A percentile compares a stretch with the other conserved stretches of the same genome.
Conservation (phyloP, 768 basidiomycete genomes). For the Collybia sp. region DNA sequence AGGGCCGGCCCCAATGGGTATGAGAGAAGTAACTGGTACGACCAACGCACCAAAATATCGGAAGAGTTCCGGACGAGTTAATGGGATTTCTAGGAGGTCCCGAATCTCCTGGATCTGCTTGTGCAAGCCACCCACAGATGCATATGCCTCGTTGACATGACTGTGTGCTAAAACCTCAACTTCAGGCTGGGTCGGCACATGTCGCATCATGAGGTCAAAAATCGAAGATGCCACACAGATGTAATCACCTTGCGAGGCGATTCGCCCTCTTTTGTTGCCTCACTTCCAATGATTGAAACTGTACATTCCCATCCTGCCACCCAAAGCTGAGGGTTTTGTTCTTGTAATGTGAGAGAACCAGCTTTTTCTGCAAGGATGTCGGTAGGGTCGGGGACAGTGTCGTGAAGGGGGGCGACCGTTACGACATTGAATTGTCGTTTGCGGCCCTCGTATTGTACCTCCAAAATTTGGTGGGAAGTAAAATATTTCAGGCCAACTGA, state of each 20-base stretch:
- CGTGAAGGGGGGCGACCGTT: conserved; percentile 31
- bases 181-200: conserved; percentile 29
- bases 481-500: conserved; percentile 76
- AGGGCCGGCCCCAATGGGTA: too few relatives aligned
- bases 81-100: conserved; percentile 81
- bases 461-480: conserved; percentile 52
- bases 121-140: conserved; percentile 81
- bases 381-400: conserved; percentile 12
- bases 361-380: conserved; percentile 36
- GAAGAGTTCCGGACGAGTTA: conserved; percentile 80
- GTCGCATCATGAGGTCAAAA: conserved; percentile 7
- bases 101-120: conserved; percentile 85
- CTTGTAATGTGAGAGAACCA: conserved; percentile 37
- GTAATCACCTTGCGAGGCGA: conserved; percentile 29
- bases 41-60: conserved; percentile 58
- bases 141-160: conserved; percentile 56
- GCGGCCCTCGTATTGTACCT: conserved; percentile 60
- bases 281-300: conserved; percentile 37
- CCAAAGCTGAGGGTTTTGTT: conserved; percentile 42
- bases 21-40: conserved; percentile 2
- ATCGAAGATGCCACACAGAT: too few relatives aligned
- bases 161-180: conserved; percentile 42
- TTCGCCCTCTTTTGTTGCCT: conserved; percentile 5
- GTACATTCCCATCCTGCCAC: conserved; percentile 64
- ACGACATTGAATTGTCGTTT: conserved; percentile 53